Evolutionary conservation across 306 rosid species (phyloP).

Genomic region (Boehmeria nivea): DNA sequence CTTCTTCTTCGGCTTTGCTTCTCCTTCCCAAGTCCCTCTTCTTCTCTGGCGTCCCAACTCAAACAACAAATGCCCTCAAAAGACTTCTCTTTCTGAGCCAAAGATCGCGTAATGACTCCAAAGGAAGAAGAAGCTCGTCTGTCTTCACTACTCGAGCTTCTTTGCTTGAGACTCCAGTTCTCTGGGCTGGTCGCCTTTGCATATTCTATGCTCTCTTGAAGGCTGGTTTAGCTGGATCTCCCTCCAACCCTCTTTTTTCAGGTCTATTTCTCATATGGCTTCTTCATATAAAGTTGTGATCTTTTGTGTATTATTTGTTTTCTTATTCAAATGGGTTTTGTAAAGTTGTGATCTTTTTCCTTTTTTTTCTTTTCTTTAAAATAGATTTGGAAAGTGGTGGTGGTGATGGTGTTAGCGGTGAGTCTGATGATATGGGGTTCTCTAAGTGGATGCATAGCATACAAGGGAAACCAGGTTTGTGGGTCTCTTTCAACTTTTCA

Average conservation of each 20-base stretch:
- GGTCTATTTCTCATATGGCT: too few relatives aligned
- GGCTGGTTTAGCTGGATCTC: slow-evolving; percentile 91
- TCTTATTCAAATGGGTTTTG: neutral
- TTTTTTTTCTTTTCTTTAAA: neutral
- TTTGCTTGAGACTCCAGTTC: slow-evolving; percentile 67
- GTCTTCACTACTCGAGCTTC: slow-evolving; percentile 38
- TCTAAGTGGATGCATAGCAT: slow-evolving; percentile 69
- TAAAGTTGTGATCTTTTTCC: neutral
- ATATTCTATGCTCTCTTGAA: slow-evolving; percentile 79
- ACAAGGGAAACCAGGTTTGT: slow-evolving; percentile 74
- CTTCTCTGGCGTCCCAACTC: slow-evolving; percentile 19
- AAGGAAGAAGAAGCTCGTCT: neutral
- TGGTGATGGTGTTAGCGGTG: slow-evolving; percentile 32
- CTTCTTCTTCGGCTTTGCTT: slow-evolving; percentile 23
- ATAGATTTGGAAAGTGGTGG: slow-evolving; percentile 54
- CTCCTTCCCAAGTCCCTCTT: slow-evolving; percentile 49
- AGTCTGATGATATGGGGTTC: slow-evolving; percentile 79
- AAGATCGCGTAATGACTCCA: slow-evolving; percentile 10
- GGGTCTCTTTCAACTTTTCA: neutral
- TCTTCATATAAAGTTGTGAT: neutral
- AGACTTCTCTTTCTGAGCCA: slow-evolving; percentile 25
- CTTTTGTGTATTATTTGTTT: neutral
- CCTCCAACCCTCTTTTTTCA: slow-evolving; percentile 64
- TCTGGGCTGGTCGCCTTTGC: slow-evolving; percentile 85
- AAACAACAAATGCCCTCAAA: slow-evolving; percentile 31